Percentiles rank a stretch among this genome's conserved stretches.
phyloP scores from a whole-genome alignment of 306 rosid genomes.

The Corylus americana region DNA sequence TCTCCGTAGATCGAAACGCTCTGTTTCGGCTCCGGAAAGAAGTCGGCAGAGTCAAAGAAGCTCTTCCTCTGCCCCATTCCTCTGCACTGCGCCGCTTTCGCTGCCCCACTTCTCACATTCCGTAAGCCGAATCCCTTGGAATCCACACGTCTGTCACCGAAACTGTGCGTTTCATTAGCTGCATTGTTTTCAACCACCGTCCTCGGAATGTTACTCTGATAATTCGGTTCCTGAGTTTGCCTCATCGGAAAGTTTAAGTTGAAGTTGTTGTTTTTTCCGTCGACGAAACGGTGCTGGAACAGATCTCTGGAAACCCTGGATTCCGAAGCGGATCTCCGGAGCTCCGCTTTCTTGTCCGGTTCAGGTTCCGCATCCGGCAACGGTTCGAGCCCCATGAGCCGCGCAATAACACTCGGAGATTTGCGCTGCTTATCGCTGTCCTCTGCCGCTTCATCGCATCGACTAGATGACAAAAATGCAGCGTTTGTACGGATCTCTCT shows the following conservation, averaged over 20 bases:
- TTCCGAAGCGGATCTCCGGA: slow-evolving; percentile 90
- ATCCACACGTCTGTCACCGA: slow-evolving; percentile 40
- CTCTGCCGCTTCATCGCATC: slow-evolving; percentile 28
- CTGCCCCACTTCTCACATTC: slow-evolving; percentile 31
- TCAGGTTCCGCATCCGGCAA: slow-evolving; percentile 53
- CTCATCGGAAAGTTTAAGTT: slow-evolving; percentile 36
- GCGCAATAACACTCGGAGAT: slow-evolving; percentile 88
- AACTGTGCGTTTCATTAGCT: slow-evolving; percentile 24
- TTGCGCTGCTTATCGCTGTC: slow-evolving; percentile 63
- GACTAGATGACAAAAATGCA: slow-evolving; percentile 32
- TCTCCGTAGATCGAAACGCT: slow-evolving; percentile 53
- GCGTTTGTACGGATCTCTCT: slow-evolving; percentile 64
- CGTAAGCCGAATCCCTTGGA: slow-evolving; percentile 31
- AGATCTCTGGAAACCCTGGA: slow-evolving; percentile 78
- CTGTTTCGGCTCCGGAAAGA: slow-evolving; percentile 81
- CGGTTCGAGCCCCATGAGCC: slow-evolving; percentile 89
- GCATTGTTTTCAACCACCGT: slow-evolving; percentile 35
- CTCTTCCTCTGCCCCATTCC: slow-evolving; percentile 71
- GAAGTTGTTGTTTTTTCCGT: slow-evolving; percentile 33
- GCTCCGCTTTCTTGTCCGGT: slow-evolving; percentile 55
- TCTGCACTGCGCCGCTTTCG: slow-evolving; percentile 35
- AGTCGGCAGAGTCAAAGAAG: slow-evolving; percentile 77
- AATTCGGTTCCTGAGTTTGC: slow-evolving; percentile 36
- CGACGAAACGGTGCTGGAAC: slow-evolving; percentile 54
- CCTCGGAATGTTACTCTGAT: slow-evolving; percentile 18